Evolutionary conservation across 2,329 filamentous ascomycete species (phyloP).

Genomic region (Stylonectria norvegica): DNA sequence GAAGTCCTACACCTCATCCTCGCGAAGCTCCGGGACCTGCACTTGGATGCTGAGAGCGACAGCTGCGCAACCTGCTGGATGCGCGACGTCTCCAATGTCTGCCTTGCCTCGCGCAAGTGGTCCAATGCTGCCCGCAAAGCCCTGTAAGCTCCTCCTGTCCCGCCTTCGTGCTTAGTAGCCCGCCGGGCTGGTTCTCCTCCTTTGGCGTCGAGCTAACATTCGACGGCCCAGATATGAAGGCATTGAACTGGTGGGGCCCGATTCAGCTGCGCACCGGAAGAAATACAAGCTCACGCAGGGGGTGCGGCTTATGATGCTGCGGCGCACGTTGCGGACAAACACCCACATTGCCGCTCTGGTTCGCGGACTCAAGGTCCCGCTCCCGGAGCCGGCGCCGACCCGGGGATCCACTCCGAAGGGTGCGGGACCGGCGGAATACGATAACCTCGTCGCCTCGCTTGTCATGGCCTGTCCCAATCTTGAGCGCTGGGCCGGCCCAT

Average conservation of each 20-base stretch:
- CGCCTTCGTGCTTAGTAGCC: not conserved
- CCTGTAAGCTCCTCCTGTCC: conserved; percentile 40
- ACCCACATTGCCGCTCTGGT: conserved; percentile 53
- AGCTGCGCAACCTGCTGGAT: conserved; percentile 65
- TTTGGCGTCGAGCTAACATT: conserved; percentile 14
- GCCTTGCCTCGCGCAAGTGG: conserved; percentile 50
- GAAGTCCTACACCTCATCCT: conserved; percentile 58
- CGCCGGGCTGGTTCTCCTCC: not conserved
- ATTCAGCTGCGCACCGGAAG: conserved; percentile 55
- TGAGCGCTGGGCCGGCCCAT: conserved; percentile 54
- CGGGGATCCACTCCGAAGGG: conserved; percentile 16
- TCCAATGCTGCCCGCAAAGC: conserved; percentile 48
- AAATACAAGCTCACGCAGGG: conserved; percentile 52
- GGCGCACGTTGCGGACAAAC: conserved; percentile 54
- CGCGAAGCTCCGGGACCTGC: conserved; percentile 48
- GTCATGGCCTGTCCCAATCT: conserved; percentile 65
- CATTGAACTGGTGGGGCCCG: conserved; percentile 56
- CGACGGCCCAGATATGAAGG: conserved; percentile 49
- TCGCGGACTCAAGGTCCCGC: conserved; percentile 52
- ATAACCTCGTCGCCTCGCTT: conserved; percentile 56
- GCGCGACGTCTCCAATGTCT: conserved; percentile 54
- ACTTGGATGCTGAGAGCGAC: conserved; percentile 44
- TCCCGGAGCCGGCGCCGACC: conserved; percentile 43
- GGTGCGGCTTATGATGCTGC: conserved; percentile 53
- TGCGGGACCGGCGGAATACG: conserved; percentile 47